phyloP scores from a whole-genome alignment of 768 basidiomycete genomes.

The Rossbeevera mucosa region DNA sequence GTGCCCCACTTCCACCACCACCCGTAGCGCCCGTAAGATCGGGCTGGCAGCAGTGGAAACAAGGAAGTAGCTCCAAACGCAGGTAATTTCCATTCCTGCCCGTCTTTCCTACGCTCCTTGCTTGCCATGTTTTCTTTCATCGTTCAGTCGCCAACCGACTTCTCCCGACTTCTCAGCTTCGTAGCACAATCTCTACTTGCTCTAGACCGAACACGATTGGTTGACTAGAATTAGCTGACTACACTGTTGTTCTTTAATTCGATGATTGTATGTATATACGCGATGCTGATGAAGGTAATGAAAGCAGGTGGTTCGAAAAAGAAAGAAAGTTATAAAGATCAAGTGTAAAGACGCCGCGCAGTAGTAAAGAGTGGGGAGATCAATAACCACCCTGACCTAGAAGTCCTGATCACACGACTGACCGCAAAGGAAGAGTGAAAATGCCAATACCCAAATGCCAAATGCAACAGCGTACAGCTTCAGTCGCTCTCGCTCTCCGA shows the following conservation, averaged over 20 bases:
- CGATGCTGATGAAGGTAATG: conserved; percentile 29
- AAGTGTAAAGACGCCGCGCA: conserved; percentile 25
- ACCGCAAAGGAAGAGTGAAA: conserved; percentile 11
- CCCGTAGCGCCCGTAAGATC: conserved; percentile 28
- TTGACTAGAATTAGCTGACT: conserved; percentile 43
- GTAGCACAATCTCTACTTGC: conserved; percentile 22
- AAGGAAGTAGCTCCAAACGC: conserved; percentile 17
- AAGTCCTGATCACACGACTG: conserved; percentile 24
- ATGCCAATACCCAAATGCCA: conserved; percentile 14
- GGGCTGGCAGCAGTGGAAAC: conserved; percentile 55
- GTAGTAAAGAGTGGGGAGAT: conserved; percentile 21
- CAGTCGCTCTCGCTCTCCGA: conserved; percentile 83
- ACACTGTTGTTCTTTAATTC: conserved; percentile 44
- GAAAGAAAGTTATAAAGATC: conserved; percentile 35
- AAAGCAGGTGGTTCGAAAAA: conserved; percentile 23
- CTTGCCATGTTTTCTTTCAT: conserved; percentile 1
- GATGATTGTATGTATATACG: conserved; percentile 41
- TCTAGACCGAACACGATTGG: conserved; percentile 18
- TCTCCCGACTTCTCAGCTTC: too few relatives aligned
- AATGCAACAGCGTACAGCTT: conserved; percentile 21
- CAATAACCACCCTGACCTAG: conserved; percentile 10
- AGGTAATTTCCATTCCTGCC: conserved; percentile 11
- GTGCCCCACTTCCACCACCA: conserved; percentile 17
- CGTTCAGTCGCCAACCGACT: conserved; percentile 1
- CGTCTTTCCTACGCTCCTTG: not conserved